phyloP scores from a whole-genome alignment of 1,284 basidiomycete genomes.

The Marasmius tenuissimus region DNA sequence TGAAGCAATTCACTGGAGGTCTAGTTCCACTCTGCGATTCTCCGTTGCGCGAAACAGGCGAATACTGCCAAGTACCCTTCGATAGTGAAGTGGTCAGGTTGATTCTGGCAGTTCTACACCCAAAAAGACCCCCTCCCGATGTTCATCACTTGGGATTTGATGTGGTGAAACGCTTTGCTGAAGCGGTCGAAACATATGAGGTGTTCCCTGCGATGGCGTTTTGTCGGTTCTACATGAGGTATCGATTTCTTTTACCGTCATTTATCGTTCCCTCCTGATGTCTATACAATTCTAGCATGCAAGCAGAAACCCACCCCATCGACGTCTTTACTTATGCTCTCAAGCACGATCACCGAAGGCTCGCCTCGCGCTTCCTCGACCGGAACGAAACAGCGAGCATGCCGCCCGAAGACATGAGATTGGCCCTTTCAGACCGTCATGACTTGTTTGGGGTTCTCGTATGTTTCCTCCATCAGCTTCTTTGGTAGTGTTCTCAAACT shows the following conservation, averaged over 20 bases:
- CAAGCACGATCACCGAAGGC: neutral
- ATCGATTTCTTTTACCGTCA: neutral
- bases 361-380: neutral
- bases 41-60: neutral
- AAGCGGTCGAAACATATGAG: neutral
- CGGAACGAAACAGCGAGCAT: neutral
- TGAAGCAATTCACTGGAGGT: neutral
- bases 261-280: neutral
- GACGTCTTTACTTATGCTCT: neutral
- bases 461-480: neutral
- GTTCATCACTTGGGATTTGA: neutral
- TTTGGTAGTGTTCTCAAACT: neutral
- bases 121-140: neutral
- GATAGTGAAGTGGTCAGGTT: neutral
- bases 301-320: neutral
- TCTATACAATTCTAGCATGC: neutral
- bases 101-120: neutral
- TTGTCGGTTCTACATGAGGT: neutral
- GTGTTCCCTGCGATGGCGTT: neutral
- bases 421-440: neutral
- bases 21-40: neutral
- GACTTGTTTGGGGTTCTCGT: neutral
- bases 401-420: neutral
- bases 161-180: neutral
- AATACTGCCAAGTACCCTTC: neutral